Evolutionary conservation across 371 early-diverging fungal genomes (phyloP).

Genomic region (Actinomucor elegans): DNA sequence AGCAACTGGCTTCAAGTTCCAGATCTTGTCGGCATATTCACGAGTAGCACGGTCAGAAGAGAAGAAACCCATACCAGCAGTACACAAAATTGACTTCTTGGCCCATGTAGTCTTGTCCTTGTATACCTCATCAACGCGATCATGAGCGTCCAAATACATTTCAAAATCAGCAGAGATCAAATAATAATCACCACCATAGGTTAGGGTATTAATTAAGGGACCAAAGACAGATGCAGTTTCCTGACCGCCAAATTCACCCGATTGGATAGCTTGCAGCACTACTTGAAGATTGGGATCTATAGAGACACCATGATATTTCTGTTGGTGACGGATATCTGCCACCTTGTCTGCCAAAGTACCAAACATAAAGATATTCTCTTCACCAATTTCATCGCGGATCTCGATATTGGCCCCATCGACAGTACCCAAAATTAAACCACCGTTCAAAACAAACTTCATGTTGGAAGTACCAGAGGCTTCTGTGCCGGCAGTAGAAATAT

Average conservation of each 20-base stretch:
- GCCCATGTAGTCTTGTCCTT: conserved; percentile 78
- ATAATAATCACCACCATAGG: conserved; percentile 85
- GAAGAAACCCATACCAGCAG: conserved; percentile 92
- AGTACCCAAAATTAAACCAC: conserved; percentile 88
- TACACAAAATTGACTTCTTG: conserved; percentile 81
- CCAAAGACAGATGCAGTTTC: conserved; percentile 60
- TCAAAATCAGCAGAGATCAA: conserved; percentile 87
- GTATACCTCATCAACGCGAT: conserved; percentile 74
- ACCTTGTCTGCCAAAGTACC: conserved; percentile 85
- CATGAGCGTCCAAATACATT: conserved; percentile 77
- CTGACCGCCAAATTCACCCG: conserved; percentile 76
- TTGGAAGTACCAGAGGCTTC: conserved; percentile 97
- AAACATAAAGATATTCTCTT: conserved; percentile 93
- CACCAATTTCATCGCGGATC: conserved; percentile 90
- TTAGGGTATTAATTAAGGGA: conserved; percentile 76
- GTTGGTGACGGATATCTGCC: conserved; percentile 84
- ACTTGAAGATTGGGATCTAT: conserved; percentile 74
- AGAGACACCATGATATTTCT: conserved; percentile 70
- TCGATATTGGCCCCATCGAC: conserved; percentile 94
- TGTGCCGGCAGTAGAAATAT: conserved; percentile 93
- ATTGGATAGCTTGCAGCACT: conserved; percentile 74
- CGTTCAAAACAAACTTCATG: conserved; percentile 97
- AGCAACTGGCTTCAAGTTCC: conserved; percentile 63
- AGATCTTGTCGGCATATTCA: conserved; percentile 88
- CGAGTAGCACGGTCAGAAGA: conserved; percentile 80